Evolutionary conservation across 805 yeast species (phyloP), one percentile per base, ranked within the genome.

Genomic region (Yamadazyma sp.): DNA sequence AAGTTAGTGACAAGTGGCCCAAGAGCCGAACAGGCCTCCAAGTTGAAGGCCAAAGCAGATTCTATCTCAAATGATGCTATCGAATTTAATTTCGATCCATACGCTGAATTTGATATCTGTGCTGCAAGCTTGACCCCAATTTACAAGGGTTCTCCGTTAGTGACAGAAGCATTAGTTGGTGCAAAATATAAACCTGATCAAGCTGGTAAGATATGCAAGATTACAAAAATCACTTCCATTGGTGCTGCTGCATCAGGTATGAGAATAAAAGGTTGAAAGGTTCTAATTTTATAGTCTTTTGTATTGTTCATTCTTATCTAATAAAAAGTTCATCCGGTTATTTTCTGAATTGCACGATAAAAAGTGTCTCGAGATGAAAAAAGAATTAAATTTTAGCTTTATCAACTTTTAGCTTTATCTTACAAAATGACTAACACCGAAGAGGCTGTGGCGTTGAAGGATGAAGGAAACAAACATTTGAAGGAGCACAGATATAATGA

Each of bases 211-310:
- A 54, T 87, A 24, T 91, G 95, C 64, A 67, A 65, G 34, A 80
- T 93, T 45, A 84, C 97, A 1, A 60, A 72, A 35, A 70, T 95
- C 44, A 83, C 96, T 3, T 67, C 73, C 37, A 79, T 93, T 47
- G 99, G 99, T 13, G 88, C 91, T 11, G 86, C 93, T 13, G 93
- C 95, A 8, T 83, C 96, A 9, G 98, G 98, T 15, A 73, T 91
- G 54, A 80, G 95, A 46, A 37, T 37, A 22, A 30, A 21, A 32
- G 40, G 20, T 37, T 13, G 22, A 11, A 17, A n/a, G n/a, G n/a
- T n/a, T 10, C 11, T 24, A 11, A 6, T n/a, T 13, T 9, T 11
- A 15, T 32, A 21, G 27, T 24, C 8, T 14, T 33, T 33, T 33
- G 21, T 25, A 24, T 33, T 33, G 36, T 24, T 32, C 36, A 32